A percentile compares a stretch with the other conserved stretches of the same genome.
Evolutionary conservation across 768 basidiomycete genomes (phyloP).

Genomic region (Lentinus brumalis): DNA sequence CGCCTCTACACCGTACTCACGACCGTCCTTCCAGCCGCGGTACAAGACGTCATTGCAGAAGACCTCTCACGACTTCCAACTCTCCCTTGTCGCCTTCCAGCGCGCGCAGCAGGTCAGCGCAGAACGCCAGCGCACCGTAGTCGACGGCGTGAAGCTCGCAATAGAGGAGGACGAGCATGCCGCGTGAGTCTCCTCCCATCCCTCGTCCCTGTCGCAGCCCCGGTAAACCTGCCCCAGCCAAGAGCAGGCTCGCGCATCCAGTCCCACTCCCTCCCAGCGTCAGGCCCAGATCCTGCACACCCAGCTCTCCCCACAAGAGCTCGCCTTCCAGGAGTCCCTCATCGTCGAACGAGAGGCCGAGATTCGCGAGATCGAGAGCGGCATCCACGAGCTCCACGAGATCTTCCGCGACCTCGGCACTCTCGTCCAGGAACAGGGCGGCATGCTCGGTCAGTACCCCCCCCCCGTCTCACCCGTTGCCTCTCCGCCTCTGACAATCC

Average conservation of each 20-base stretch:
- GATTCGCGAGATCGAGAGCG: slow-evolving; percentile 94
- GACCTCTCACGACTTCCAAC: slow-evolving; percentile 89
- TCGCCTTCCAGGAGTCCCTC: slow-evolving; percentile 94
- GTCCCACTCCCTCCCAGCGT: slow-evolving; percentile 55
- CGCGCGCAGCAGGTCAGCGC: slow-evolving; percentile 88
- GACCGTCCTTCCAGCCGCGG: slow-evolving; percentile 53
- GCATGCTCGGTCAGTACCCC: slow-evolving; percentile 90
- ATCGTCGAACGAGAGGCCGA: slow-evolving; percentile 94
- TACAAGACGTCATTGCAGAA: slow-evolving; percentile 87
- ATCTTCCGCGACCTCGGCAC: slow-evolving; percentile 97
- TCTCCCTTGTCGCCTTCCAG: slow-evolving; percentile 90
- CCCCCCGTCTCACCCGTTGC: neutral
- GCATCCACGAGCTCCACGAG: slow-evolving; percentile 93
- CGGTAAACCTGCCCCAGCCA: slow-evolving; percentile 8
- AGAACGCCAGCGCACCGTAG: slow-evolving; percentile 85
- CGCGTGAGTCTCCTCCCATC: slow-evolving; percentile 25
- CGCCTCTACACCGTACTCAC: neutral
- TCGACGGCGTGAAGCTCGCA: slow-evolving; percentile 81
- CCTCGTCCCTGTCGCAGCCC: neutral
- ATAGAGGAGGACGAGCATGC: slow-evolving; percentile 69
- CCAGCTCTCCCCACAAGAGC: slow-evolving; percentile 85
- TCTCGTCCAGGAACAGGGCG: slow-evolving; percentile 91
- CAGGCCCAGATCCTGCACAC: slow-evolving; percentile 71
- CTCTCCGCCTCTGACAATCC: too few relatives aligned
- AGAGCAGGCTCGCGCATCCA: slow-evolving; percentile 26